These are phyloP conservation scores for Bolboschoenoplectus hybrid DNA, from an alignment of 202 grass and related monocot genomes.

Conservation along the genomic window DNA sequence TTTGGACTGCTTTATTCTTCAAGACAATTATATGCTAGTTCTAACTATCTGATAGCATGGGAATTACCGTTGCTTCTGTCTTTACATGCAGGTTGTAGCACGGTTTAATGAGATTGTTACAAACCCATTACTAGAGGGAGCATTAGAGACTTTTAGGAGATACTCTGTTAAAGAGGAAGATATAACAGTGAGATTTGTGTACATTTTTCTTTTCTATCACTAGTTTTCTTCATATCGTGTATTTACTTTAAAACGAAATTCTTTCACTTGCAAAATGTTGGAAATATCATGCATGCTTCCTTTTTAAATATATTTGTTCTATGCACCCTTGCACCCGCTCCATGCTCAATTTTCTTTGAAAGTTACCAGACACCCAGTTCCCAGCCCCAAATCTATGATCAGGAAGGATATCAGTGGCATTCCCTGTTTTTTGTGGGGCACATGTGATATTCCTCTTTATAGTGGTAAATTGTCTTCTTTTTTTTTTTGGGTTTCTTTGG, in stretches of 20 bases:
- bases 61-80: not conserved
- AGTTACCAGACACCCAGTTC: not conserved
- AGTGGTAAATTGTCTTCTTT: not conserved
- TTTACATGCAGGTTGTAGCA: conserved; percentile 74
- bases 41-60: not conserved
- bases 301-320: not conserved
- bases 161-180: conserved; percentile 78
- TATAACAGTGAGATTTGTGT: conserved; percentile 65
- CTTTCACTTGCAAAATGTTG: not conserved
- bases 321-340: not conserved
- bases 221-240: not conserved
- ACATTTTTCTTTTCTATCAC: conserved; percentile 3
- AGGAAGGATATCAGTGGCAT: not conserved
- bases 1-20: conserved; percentile 6
- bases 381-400: not conserved
- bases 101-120: conserved; percentile 96
- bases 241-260: not conserved
- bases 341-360: not conserved
- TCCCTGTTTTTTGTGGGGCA: not conserved
- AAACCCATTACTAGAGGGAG: conserved; percentile 78
- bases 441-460: not conserved
- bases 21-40: not conserved
- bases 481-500: not conserved
- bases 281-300: not conserved
- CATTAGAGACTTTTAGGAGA: conserved; percentile 76